Evolutionary conservation across 1,284 basidiomycete genomes (phyloP).

Genomic region (Trametes hirsuta): DNA sequence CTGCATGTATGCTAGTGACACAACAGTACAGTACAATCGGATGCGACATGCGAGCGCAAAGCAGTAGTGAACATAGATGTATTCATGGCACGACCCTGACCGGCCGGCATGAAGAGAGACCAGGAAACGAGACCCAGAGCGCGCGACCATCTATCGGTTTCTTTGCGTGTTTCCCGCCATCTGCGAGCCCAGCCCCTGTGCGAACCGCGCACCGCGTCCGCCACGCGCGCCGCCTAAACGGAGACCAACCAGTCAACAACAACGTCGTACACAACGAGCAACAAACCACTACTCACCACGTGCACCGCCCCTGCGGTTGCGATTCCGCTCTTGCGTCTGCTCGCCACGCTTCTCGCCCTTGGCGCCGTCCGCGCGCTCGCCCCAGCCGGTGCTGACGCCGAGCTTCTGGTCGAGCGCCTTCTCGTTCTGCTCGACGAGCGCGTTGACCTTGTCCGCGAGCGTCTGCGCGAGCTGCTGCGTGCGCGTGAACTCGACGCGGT

Average conservation of each 20-base stretch:
- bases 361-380: conserved; percentile 68
- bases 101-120: neutral
- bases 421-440: conserved; percentile 95
- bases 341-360: conserved; percentile 81
- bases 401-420: conserved; percentile 92
- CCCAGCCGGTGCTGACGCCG: conserved; percentile 68
- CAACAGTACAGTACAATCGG: conserved; percentile 28
- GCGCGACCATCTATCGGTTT: conserved; percentile 26
- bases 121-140: conserved; percentile 4
- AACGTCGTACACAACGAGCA: neutral
- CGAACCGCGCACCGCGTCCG: conserved; percentile 74
- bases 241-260: neutral
- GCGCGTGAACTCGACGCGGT: conserved; percentile 86
- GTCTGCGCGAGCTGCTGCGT: conserved; percentile 89
- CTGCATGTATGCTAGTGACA: conserved; percentile 29
- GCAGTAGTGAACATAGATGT: conserved; percentile 20
- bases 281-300: conserved; percentile 48
- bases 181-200: conserved; percentile 79
- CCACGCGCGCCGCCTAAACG: conserved; percentile 57
- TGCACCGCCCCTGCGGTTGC: conserved; percentile 62
- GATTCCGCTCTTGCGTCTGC: conserved; percentile 72
- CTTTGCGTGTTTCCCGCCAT: conserved; percentile 53
- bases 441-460: conserved; percentile 86
- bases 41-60: conserved; percentile 18
- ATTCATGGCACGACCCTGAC: conserved; percentile 17